A percentile compares a stretch with the other conserved stretches of the same genome.
These are phyloP conservation scores for Camelina laxa DNA, from an alignment of 345 rosid species.

Conservation along the genomic window DNA sequence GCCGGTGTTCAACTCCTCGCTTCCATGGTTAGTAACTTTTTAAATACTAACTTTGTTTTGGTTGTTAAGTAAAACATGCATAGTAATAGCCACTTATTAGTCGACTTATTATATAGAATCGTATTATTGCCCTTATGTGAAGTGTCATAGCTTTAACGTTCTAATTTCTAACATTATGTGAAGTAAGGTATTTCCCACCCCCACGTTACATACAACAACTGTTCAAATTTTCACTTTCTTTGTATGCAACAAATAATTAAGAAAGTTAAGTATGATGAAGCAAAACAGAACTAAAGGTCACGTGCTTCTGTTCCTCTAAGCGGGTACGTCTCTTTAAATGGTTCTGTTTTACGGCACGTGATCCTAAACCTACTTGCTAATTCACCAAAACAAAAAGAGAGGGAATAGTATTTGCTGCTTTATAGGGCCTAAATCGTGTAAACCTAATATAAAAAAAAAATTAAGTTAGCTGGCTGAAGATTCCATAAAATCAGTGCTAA, in stretches of 20 bases:
- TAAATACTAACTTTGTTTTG: neutral
- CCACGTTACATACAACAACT: constrained; percentile 18
- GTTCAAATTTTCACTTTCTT: constrained; percentile 27
- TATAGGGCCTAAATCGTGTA: too few species aligned
- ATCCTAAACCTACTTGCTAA: constrained; percentile 33
- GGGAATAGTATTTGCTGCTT: neutral
- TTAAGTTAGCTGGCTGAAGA: neutral
- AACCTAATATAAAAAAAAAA: neutral
- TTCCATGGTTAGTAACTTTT: constrained; percentile 62
- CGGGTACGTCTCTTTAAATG: constrained; percentile 35
- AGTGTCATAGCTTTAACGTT: constrained; percentile 2
- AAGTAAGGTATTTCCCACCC: constrained; percentile 27
- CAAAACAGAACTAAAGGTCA: constrained; percentile 32
- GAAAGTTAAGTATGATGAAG: constrained; percentile 27
- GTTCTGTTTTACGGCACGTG: constrained; percentile 41
- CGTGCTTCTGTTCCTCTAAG: constrained; percentile 39
- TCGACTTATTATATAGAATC: neutral
- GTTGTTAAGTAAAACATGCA: neutral
- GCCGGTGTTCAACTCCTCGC: constrained; percentile 84
- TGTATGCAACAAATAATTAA: neutral
- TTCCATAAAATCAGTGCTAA: neutral
- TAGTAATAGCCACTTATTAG: neutral
- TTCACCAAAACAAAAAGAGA: neutral
- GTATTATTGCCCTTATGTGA: neutral
- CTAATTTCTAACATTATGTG: too few species aligned